Evolutionary conservation across 352 stramenopile species (phyloP).

Genomic region (Pythium biforme): DNA sequence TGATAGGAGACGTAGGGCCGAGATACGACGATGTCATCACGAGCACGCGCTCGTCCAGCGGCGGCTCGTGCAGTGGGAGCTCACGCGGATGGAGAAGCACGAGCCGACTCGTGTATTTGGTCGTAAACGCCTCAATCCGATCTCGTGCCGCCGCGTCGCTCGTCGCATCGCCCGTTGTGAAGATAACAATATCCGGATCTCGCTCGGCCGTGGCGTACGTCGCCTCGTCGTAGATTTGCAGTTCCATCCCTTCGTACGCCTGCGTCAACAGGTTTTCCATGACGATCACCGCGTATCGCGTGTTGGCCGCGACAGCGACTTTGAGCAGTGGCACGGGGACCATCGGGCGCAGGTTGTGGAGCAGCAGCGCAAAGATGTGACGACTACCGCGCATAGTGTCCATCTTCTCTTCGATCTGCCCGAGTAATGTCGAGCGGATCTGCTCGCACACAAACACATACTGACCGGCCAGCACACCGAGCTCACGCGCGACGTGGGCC

Average conservation of each 20-base stretch:
- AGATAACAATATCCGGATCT: constrained; percentile 40
- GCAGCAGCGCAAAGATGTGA: neutral
- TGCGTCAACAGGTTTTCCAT: constrained; percentile 36
- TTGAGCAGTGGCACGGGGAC: neutral
- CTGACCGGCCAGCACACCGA: neutral
- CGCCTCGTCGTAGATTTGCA: constrained; percentile 33
- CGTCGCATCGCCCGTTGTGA: constrained; percentile 20
- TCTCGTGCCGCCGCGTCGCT: constrained; percentile 6
- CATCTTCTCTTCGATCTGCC: neutral
- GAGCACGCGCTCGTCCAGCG: neutral
- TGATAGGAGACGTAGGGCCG: neutral
- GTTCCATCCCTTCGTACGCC: constrained; percentile 24
- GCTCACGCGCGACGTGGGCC: neutral
- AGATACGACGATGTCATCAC: neutral
- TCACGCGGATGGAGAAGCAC: constrained; percentile 9
- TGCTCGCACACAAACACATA: constrained; percentile 2
- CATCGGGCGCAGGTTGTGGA: constrained; percentile 19
- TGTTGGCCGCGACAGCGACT: neutral
- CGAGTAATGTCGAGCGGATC: neutral
- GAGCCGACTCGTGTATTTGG: constrained; percentile 15
- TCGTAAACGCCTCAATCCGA: neutral
- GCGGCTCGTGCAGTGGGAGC: constrained; percentile 17
- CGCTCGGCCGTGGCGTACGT: constrained; percentile 10
- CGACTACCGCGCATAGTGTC: neutral
- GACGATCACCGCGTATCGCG: constrained; percentile 7